These are phyloP conservation scores for Byssoonygena ceratinophila DNA, from an alignment of 2,329 filamentous ascomycete species.

Conservation along the genomic window DNA sequence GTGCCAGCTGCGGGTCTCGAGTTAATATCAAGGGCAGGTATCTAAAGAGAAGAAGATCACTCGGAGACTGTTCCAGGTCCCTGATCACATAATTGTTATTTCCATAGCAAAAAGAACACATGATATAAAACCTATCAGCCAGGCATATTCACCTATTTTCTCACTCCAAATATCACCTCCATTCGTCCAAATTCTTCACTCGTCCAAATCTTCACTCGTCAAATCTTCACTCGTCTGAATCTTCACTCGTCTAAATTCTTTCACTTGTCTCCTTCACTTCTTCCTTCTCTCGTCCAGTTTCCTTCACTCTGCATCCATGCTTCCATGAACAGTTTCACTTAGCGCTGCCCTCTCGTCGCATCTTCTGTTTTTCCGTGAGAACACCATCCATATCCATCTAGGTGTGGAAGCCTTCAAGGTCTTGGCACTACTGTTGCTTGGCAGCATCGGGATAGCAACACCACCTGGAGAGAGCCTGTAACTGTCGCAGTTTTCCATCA, in stretches of 20 bases:
- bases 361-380: conserved; percentile 1
- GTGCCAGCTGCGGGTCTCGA: too few species aligned
- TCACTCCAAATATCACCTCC: background rate
- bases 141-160: background rate
- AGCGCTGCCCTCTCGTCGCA: background rate
- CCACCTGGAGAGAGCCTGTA: background rate
- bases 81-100: conserved; percentile 3
- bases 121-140: background rate
- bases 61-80: background rate
- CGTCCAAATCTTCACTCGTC: too few species aligned
- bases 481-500: conserved; percentile 1
- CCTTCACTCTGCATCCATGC: background rate
- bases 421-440: conserved; percentile 8
- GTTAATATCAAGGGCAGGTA: too few species aligned
- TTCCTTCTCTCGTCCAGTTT: background rate
- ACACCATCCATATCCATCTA: background rate
- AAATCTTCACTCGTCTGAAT: too few species aligned
- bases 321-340: conserved; percentile 8
- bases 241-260: too few species aligned
- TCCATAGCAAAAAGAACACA: background rate
- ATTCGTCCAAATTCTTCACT: too few species aligned
- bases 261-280: too few species aligned
- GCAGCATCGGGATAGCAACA: conserved; percentile 13
- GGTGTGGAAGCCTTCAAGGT: background rate
- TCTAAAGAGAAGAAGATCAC: too few species aligned